Base-by-base conservation (phyloP, 2,329 filamentous ascomycete genomes). In the Diaporthe amygdali region DNA sequence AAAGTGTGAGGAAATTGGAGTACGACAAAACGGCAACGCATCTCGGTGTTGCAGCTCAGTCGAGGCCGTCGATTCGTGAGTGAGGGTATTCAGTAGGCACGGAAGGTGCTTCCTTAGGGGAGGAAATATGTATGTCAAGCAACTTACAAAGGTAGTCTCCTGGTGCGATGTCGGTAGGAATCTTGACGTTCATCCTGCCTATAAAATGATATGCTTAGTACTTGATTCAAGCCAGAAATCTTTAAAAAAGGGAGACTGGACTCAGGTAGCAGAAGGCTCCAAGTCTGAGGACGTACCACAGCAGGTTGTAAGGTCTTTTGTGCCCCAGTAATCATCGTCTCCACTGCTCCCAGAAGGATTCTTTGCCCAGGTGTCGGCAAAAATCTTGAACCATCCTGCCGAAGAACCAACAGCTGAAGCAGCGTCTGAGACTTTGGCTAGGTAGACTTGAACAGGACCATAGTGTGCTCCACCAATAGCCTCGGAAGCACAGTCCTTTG, bases 401-500 rank as follows among this genome's bases (percentile, higher is more conserved):
- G 82, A 82, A 30, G 69, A 66, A 34, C 82, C 82, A 71, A 83
- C 80, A 66, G 85, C 83, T 0, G 81, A 82, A 30, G 80, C 75
- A 4, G 86, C 83, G 74, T 87, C 83, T 5, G 78, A 74, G 5
- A 88, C 86, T 74, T 86, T 84, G 74, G 81, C 81, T 72, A 87
- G 76, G 78, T 88, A 87, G 3, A 83, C 82, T 34, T 84, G 79
- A 10, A 88, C 83, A 2, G 86, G 86, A 1, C 86, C 86, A 75
- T 84, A 85, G 78, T 88, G 86, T 61, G 83, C 82, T 34, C 86
- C 86, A 27, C 86, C 86, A 72, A 88, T 87, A 30, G 85, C 87
- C 74, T 87, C 82, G 76, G 85, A 88, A 52, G 77, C 78, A 25
- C 86, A 82, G 77, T 82, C 81, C 20, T 64, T 64, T 15, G 59